A percentile compares a stretch with the other conserved stretches of the same genome.
phyloP scores from a whole-genome alignment of 2,329 filamentous ascomycete species.

The Calonectria pseudoturangicola region DNA sequence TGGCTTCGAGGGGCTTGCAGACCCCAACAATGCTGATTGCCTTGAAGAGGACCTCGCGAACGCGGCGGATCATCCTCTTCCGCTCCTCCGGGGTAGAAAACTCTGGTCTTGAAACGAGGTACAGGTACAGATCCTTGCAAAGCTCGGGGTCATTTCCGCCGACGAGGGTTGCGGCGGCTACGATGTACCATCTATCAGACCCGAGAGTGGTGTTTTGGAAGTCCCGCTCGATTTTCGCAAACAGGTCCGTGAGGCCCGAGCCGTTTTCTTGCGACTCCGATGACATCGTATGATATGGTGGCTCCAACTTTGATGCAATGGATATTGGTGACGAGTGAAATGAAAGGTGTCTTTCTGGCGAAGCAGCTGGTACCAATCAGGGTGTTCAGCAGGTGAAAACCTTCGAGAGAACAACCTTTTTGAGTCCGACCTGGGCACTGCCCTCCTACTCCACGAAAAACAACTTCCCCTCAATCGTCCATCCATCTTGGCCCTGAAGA shows the following conservation, averaged over 20 bases:
- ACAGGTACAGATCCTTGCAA: neutral
- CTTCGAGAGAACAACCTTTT: neutral
- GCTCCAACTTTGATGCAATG: neutral
- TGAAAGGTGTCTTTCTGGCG: neutral
- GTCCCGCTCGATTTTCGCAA: neutral
- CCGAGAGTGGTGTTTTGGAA: constrained; percentile 17
- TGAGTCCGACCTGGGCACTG: neutral
- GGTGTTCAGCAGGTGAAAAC: neutral
- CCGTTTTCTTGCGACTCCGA: neutral
- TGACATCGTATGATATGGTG: neutral
- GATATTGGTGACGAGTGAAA: neutral
- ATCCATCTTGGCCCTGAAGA: neutral
- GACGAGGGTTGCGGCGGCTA: neutral
- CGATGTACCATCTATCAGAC: constrained; percentile 10
- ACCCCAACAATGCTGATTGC: constrained; percentile 17
- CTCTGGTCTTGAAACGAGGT: constrained; percentile 1
- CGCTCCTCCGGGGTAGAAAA: constrained; percentile 14
- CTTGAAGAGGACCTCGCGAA: constrained; percentile 10
- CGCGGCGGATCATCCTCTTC: constrained; percentile 5
- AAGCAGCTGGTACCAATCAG: neutral
- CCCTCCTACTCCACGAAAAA: neutral
- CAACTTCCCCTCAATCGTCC: neutral
- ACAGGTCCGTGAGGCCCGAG: neutral
- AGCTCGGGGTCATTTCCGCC: constrained; percentile 15
- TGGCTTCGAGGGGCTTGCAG: constrained; percentile 14